Percentiles rank a stretch among this genome's conserved stretches.
Evolutionary conservation across 176 grass and related monocot species (phyloP).

Genomic region (Avena insularis): DNA sequence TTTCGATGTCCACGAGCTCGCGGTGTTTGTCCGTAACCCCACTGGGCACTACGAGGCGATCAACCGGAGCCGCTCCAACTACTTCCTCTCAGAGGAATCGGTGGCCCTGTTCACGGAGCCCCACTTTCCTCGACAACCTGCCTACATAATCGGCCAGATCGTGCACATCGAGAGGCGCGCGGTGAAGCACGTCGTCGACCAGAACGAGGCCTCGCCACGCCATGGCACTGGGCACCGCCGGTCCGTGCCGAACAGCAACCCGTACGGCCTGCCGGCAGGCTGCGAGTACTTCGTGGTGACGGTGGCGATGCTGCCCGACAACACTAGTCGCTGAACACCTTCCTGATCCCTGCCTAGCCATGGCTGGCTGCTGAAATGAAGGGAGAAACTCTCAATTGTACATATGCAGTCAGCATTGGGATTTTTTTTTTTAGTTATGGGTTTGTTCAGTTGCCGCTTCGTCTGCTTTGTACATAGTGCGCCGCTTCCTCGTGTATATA

Average conservation of each 20-base stretch:
- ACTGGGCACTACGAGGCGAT: constrained; percentile 85
- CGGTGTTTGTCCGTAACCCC: constrained; percentile 67
- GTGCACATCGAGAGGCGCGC: constrained; percentile 80
- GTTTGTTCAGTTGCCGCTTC: constrained; percentile 25
- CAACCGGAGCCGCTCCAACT: constrained; percentile 75
- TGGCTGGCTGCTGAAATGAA: constrained; percentile 88
- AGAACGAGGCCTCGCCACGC: constrained; percentile 33
- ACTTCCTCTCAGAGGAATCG: constrained; percentile 91
- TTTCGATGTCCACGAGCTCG: constrained; percentile 88
- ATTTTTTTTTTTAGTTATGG: constrained; percentile 14
- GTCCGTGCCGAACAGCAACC: constrained; percentile 47
- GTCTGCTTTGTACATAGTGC: constrained; percentile 49
- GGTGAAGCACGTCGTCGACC: constrained; percentile 17
- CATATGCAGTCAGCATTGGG: constrained; percentile 48
- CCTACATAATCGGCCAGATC: constrained; percentile 90
- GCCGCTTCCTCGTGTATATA: constrained; percentile 44
- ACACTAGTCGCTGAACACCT: constrained; percentile 59
- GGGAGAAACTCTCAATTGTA: constrained; percentile 82
- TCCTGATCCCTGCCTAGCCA: constrained; percentile 81
- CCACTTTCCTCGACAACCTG: constrained; percentile 47
- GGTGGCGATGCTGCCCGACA: constrained; percentile 86
- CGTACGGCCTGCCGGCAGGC: constrained; percentile 67
- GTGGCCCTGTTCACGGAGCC: constrained; percentile 87
- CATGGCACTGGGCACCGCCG: constrained; percentile 29
- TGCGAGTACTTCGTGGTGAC: constrained; percentile 98